Evolutionary conservation across 768 basidiomycete genomes (phyloP).

Genomic region (Boletales sp.): DNA sequence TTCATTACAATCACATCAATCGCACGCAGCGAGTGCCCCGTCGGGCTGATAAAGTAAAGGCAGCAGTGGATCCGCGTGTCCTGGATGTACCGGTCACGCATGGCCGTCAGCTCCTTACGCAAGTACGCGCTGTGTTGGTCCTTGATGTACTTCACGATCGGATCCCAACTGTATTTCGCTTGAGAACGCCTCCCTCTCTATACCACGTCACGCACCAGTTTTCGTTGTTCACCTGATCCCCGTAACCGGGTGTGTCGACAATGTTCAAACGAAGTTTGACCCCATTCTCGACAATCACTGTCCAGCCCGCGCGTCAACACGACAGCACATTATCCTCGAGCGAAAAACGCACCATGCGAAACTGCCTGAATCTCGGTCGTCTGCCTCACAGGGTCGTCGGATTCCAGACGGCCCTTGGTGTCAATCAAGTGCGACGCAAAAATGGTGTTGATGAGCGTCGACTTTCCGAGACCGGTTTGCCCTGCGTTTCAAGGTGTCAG

Average conservation of each 20-base stretch:
- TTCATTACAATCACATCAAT: slow-evolving; percentile 99
- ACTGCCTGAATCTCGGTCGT: slow-evolving; percentile 96
- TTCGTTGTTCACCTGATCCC: slow-evolving; percentile 99
- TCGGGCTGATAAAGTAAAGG: slow-evolving; percentile 97
- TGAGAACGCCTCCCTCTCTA: slow-evolving; percentile 2
- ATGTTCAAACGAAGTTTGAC: slow-evolving; percentile 95
- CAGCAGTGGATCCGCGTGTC: slow-evolving; percentile 99
- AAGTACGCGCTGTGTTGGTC: slow-evolving; percentile 99
- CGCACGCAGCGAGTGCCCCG: slow-evolving; percentile 93
- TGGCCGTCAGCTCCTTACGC: slow-evolving; percentile 97
- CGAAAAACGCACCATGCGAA: slow-evolving; percentile 72
- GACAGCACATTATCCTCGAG: background rate
- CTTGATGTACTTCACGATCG: slow-evolving; percentile 98
- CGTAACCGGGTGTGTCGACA: slow-evolving; percentile 97
- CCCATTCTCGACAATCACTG: slow-evolving; percentile 95
- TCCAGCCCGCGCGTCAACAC: slow-evolving; percentile 10
- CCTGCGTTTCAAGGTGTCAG: slow-evolving; percentile 43
- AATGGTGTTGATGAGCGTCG: slow-evolving; percentile 97
- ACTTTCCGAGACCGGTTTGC: slow-evolving; percentile 97
- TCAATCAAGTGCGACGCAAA: slow-evolving; percentile 98
- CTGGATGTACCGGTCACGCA: slow-evolving; percentile 97
- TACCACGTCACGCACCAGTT: slow-evolving; percentile 64
- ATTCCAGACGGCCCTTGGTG: slow-evolving; percentile 88
- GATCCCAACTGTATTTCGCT: slow-evolving; percentile 75
- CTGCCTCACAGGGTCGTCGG: slow-evolving; percentile 87